Conservation (phyloP, 192 early-diverging fungal genomes). For the Chytriomyces hyalinus region DNA sequence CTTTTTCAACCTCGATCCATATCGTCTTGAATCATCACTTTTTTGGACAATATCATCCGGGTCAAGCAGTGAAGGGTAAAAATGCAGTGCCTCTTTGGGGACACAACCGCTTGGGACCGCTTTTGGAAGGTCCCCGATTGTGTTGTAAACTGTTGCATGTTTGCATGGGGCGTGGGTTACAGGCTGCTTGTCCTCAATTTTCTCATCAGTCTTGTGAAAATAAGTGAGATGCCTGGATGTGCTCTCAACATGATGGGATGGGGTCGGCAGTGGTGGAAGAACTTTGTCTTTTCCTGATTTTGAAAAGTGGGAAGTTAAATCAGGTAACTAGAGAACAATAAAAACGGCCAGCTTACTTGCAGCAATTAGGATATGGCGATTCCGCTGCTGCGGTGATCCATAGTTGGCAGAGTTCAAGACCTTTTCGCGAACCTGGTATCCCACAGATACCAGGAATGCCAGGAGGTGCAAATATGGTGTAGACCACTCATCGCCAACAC, state of each 20-base stretch:
- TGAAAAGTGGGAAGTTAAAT: not conserved
- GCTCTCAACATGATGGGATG: slow-evolving; percentile 19
- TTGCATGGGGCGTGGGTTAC: slow-evolving; percentile 15
- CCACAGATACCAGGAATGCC: slow-evolving; percentile 11
- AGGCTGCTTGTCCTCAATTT: not conserved
- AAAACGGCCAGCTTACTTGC: not conserved
- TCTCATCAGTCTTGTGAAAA: not conserved
- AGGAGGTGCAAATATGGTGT: slow-evolving; percentile 22
- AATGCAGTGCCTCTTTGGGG: not conserved
- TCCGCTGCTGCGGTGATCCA: slow-evolving; percentile 22
- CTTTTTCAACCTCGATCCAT: not conserved
- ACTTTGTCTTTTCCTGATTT: slow-evolving; percentile 23
- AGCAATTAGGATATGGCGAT: slow-evolving; percentile 16
- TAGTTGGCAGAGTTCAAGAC: slow-evolving; percentile 8
- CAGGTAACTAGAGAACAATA: not conserved
- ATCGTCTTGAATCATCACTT: not conserved
- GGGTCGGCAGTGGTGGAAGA: slow-evolving; percentile 7
- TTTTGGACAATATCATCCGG: not conserved
- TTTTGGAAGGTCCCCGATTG: slow-evolving; percentile 2
- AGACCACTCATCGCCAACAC: not conserved
- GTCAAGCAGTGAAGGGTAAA: not conserved
- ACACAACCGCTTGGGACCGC: not conserved
- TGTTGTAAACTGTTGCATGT: slow-evolving; percentile 3
- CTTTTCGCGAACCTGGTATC: slow-evolving; percentile 10
- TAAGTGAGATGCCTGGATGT: not conserved